Evolutionary conservation across 495 filamentous ascomycete genomes (phyloP), one percentile per base, ranked within the genome.

Genomic region (Collariella sp.): DNA sequence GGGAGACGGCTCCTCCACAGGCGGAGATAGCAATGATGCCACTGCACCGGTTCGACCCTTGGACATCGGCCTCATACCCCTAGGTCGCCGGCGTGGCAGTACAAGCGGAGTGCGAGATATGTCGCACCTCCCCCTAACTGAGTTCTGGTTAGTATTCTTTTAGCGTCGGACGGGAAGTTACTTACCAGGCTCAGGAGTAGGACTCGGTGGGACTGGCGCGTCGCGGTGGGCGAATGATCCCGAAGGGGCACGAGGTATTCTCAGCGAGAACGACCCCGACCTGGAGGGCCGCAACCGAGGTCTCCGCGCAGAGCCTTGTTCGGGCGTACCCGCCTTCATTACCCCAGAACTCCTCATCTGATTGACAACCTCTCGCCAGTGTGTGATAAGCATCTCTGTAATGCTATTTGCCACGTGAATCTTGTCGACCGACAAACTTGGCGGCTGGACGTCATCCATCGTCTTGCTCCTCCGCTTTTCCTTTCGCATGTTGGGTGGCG

Each of bases 331-430:
- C 13, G 57, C 49, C 52, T 59, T 72, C 33, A 69, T 35, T 10
- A 64, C 58, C 4, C 64, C 68, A 0, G 77, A 54, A 47, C 58
- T 69, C 44, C 62, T 71, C 71, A 78, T 75, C 26, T 84, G 75
- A 46, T 66, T 70, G 62, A 82, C 78, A 5, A 82, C 73, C 22
- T 81, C 79, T 22, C 74, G 69, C 81, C 81, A 84, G 47, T 80
- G 70, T 13, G 71, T 67, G 49, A 83, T 76, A 13, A 83, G 65
- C 75, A 82, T 80, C 67, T 82, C 79, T 5, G 77, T 66, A 42
- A 84, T 74, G 18, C 62, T 63, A 36, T 79, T 80, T 0, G 79
- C 76, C 35, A 80, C 62, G 41, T 73, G 73, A 29, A 79, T 66
- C 42, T 72, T 76, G 60, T 78, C 71, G n/a, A 77, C 61, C 3